Evolutionary conservation across 805 yeast genomes (phyloP), one percentile per base, ranked within the genome.

Genomic region (Cyberlindnera suaveolens): DNA sequence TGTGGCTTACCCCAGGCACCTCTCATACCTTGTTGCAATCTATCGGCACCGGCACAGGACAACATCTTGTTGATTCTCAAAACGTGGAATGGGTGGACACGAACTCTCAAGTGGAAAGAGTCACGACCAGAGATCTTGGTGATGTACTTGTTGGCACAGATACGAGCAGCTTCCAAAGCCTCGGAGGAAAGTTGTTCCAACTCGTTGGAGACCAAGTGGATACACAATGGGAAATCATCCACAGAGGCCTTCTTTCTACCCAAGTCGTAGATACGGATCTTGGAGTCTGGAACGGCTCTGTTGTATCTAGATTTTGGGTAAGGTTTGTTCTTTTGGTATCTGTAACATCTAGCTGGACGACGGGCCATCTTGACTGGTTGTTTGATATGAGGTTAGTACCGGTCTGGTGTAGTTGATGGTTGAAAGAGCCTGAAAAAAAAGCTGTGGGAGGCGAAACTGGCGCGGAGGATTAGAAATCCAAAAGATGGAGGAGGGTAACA

Each of bases 21-120:
- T 88, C 99, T 91, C 99, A 93, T 93, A 90, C 99, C 99, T 80
- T 93, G 98, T 81, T 93, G 99, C 78, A 93, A 84, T 86, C 99
- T 89, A 91, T 93, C 99, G 72, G 99, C 99, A 87, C 99, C 99
- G 80, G 99, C 99, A 82, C 99, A 93, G 70, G 99, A 93, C 96
- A 93, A 89, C 99, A 93, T 93, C 88, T 93, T 93, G 93, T 93
- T 93, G 82, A 93, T 93, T 79, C 99, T 85, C 74, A 93, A 83
- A 62, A 93, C 99, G 83, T 93, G 99, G 98, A 86, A 93, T 65
- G 99, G 99, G 78, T 93, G 99, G 68, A 90, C 98, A 80, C 99
- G 90, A 75, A 93, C 88, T 80, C 99, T 89, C 81, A 93, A 80
- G 81, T 93, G 99, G 99, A 93, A 93, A 64, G 97, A 79, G 67